Evolutionary conservation across 805 yeast species (phyloP), one percentile per base, ranked within the genome.

Genomic region (Torulaspora maleeae): DNA sequence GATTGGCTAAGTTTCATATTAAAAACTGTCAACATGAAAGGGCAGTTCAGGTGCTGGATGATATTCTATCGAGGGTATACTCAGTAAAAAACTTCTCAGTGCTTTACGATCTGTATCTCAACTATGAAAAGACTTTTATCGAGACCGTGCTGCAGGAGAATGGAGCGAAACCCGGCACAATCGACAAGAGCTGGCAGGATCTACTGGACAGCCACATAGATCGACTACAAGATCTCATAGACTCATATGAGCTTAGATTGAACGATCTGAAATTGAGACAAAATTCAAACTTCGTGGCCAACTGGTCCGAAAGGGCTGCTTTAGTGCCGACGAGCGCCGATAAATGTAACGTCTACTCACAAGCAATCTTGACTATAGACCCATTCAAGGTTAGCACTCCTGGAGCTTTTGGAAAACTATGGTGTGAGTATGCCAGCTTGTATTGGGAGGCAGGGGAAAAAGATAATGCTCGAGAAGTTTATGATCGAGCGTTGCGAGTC

Each of bases 191-290:
- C 10, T 53, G 54, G 16, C 70, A 72, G 24, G 52, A 79, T 6
- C 78, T 75, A 34, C 56, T 75, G 19, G 59, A 73, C 12, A 19
- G 36, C 4, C 61, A 59, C 43, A 60, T 83, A 61, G 64, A 59
- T 13, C 61, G 63, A 38, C 76, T 83, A 50, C 86, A 82, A 50
- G 63, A 66, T 17, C 63, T 88, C 19, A 59, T 87, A 51, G 72
- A 75, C n/a, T 59, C 74, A 11, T 72, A 93, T 51, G 72, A 76
- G 1, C 60, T 83, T 27, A 59, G 82, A 36, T 54, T 85, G 10
- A 87, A 78, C 57, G 95, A 87, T 55, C 79, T 87, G 24, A 69
- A 77, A 47, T 55, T 89, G 4, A 71, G 84, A 34, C 82, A 79
- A 52, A 76, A 82, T 54, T 68, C 76, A 1, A 76, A 86, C 55